These are phyloP conservation scores for Ambrosiella cleistominuta DNA, from an alignment of 2,329 filamentous ascomycete genomes.

Conservation along the genomic window DNA sequence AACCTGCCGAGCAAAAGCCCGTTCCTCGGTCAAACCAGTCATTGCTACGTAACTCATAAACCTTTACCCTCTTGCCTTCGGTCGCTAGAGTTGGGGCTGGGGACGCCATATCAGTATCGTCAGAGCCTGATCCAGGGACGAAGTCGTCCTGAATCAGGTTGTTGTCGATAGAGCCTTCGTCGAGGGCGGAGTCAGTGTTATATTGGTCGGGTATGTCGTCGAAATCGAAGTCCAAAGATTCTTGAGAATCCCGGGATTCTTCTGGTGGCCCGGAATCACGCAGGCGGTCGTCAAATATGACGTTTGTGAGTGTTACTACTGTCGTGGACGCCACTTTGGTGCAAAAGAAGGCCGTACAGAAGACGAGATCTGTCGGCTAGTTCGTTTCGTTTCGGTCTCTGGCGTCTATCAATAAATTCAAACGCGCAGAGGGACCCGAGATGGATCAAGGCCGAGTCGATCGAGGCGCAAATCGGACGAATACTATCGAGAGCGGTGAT, in stretches of 20 bases:
- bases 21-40: constrained; percentile 98
- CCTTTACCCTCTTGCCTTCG: constrained; percentile 74
- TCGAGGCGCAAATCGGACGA: background rate
- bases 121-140: constrained; percentile 23
- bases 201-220: background rate
- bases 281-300: constrained; percentile 13
- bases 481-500: background rate
- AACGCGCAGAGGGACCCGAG: background rate
- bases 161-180: background rate
- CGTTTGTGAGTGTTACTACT: constrained; percentile 7
- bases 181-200: background rate
- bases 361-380: constrained; percentile 1
- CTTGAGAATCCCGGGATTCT: background rate
- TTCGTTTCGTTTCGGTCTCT: background rate
- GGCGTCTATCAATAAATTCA: background rate
- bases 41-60: constrained; percentile 95
- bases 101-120: constrained; percentile 55
- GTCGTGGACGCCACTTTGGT: constrained; percentile 11
- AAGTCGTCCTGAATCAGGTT: constrained; percentile 8
- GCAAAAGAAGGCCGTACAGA: constrained; percentile 7
- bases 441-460: background rate
- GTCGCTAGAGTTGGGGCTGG: constrained; percentile 37
- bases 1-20: constrained; percentile 74
- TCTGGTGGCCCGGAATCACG: constrained; percentile 5
- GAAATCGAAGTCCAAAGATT: constrained; percentile 2